Evolutionary conservation across 176 grass and related monocot species (phyloP), one percentile per base, ranked within the genome.

Genomic region (Aegilops longissima): DNA sequence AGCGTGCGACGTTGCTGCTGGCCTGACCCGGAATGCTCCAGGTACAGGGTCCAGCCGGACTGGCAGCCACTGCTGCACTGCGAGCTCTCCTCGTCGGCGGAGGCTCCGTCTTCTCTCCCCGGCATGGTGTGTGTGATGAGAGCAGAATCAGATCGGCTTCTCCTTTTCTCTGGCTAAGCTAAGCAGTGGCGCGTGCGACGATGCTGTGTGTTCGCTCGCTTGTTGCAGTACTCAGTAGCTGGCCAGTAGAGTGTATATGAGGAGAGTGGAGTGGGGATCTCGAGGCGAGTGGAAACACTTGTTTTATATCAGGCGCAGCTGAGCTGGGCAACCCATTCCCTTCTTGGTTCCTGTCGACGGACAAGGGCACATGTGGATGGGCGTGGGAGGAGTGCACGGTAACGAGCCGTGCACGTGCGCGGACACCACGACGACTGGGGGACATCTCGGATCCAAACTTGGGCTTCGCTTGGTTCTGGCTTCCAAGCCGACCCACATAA

Each of bases 31-130:
- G 93, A 95, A 7, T 88, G 93, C 16, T 94, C 88, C 9, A 98
- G 91, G 91, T 98, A 98, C 8, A 92, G 49, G 5, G 96, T 98
- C 96, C 96, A 95, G 3, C 93, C 96, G 38, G 93, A 95, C 77
- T 91, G 96, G 86, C 93, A 98, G 34, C 96, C 96, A 68, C 96
- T 98, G 90, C 86, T 95, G 90, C 83, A 70, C 45, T 76, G 72
- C 11, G 82, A 84, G 47, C 82, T 66, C 49, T 66, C 87, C 30
- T 73, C 87, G 82, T 90, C 93, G 66, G 6, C 3, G 13, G 20
- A 65, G 13, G 18, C 11, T 21, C 30, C 56, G 1, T 51, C 80
- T 30, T 84, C 89, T 79, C 79, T 77, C 65, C 73, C 74, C 70
- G 79, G 20, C 82, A 85, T 85, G 70, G 78, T 70, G 51, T 54